These are phyloP conservation scores for Talaromyces sp. DNA, from an alignment of 2,329 filamentous ascomycete species.

Conservation along the genomic window DNA sequence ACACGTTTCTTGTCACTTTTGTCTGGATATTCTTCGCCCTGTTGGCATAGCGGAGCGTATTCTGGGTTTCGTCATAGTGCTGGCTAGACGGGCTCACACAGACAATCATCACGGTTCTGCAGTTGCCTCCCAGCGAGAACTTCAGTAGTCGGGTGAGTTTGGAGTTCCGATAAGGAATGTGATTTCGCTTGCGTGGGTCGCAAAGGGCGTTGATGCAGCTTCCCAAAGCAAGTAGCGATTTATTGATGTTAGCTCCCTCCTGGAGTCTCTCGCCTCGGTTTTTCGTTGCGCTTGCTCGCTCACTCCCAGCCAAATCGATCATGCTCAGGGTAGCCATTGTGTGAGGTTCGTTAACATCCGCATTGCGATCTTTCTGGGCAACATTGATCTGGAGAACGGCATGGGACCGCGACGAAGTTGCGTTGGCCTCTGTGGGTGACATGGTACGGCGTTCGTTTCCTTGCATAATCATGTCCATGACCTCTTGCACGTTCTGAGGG, in stretches of 20 bases:
- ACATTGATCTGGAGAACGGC: conserved; percentile 97
- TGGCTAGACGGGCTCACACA: conserved; percentile 94
- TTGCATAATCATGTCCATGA: conserved; percentile 98
- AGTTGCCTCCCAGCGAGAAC: conserved; percentile 95
- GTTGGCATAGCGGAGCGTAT: conserved; percentile 95
- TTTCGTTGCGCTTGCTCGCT: conserved; percentile 92
- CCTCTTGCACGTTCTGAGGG: conserved; percentile 85
- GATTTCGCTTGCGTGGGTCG: conserved; percentile 83
- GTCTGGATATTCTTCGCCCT: conserved; percentile 99
- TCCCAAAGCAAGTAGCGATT: conserved; percentile 86
- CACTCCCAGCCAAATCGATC: conserved; percentile 93
- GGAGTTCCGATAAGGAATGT: conserved; percentile 95
- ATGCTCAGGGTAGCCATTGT: conserved; percentile 98
- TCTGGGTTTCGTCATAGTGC: conserved; percentile 97
- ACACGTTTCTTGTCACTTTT: conserved; percentile 98
- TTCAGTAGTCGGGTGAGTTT: conserved; percentile 94
- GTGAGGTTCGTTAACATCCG: conserved; percentile 85
- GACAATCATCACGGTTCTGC: conserved; percentile 99
- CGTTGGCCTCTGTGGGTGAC: conserved; percentile 94
- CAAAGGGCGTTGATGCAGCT: conserved; percentile 98
- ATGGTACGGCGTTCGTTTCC: conserved; percentile 94
- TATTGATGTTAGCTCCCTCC: conserved; percentile 99
- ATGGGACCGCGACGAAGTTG: conserved; percentile 93
- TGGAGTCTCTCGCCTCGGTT: conserved; percentile 86
- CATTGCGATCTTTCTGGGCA: conserved; percentile 88